Conservation (phyloP, 2,329 filamentous ascomycete species). For the Pestalotiopsis sp. region DNA sequence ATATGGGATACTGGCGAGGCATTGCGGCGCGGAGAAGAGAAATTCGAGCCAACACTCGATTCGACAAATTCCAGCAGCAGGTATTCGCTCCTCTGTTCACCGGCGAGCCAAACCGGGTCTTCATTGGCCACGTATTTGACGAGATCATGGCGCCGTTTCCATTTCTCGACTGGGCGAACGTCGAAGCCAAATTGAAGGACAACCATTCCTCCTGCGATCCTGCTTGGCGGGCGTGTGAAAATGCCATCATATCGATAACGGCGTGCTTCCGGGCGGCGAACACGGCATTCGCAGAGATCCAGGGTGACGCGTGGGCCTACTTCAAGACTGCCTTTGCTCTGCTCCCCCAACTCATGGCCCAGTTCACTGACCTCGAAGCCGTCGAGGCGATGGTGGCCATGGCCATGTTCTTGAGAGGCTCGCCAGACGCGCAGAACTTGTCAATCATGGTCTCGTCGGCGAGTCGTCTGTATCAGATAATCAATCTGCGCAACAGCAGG, state of each 20-base stretch:
- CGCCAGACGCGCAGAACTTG: not conserved
- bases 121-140: not conserved
- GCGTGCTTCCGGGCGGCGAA: not conserved
- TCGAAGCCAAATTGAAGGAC: not conserved
- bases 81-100: not conserved
- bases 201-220: not conserved
- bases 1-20: not conserved
- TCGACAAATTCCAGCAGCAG: not conserved
- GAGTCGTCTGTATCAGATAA: not conserved
- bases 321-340: slow-evolving; percentile 4
- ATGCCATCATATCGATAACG: not conserved
- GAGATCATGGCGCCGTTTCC: slow-evolving; percentile 1
- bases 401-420: not conserved
- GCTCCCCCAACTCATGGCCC: slow-evolving; percentile 1
- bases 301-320: slow-evolving; percentile 1
- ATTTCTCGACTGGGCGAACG: not conserved
- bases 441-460: not conserved
- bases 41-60: not conserved
- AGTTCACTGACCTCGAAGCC: not conserved
- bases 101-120: not conserved
- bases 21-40: not conserved
- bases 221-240: not conserved
- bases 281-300: not conserved
- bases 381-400: not conserved
- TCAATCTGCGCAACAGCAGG: not conserved